phyloP scores from a whole-genome alignment of 345 rosid genomes.

The Rhizophora apiculata region DNA sequence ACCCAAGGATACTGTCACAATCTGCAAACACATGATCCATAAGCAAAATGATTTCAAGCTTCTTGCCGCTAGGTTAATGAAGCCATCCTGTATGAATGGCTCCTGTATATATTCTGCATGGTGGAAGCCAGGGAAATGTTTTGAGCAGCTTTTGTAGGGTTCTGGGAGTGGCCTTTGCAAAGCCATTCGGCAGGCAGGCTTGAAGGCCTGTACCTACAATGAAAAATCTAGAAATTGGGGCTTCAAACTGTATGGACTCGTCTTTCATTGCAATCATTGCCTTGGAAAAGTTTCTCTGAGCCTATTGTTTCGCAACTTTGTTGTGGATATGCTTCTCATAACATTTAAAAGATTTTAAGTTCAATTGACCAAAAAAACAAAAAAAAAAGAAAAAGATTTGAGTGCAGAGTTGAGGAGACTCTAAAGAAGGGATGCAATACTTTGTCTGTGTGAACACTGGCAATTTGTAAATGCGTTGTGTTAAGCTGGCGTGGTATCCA shows the following conservation, averaged over 20 bases:
- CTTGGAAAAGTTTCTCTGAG: conserved; percentile 11
- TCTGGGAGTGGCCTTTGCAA: conserved; percentile 25
- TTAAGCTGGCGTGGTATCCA: background rate
- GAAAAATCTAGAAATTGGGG: conserved; percentile 30
- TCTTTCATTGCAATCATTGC: conserved; percentile 23
- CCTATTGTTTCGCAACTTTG: background rate
- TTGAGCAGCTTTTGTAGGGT: conserved; percentile 24
- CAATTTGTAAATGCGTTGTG: background rate
- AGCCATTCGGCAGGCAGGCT: conserved; percentile 16
- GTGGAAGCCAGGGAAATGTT: conserved; percentile 31
- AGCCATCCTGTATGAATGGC: conserved; percentile 36
- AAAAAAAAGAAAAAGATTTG: too few species aligned
- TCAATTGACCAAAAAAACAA: too few species aligned
- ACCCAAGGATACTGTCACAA: conserved; percentile 60
- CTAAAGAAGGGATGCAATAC: background rate
- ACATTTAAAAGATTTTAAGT: background rate
- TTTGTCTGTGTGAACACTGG: too few species aligned
- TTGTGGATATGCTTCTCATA: background rate
- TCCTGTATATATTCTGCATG: conserved; percentile 58
- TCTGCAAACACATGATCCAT: conserved; percentile 50
- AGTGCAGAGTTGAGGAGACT: background rate
- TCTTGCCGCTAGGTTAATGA: conserved; percentile 11
- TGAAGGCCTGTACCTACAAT: conserved; percentile 18
- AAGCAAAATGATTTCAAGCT: conserved; percentile 14
- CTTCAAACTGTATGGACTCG: conserved; percentile 34